Base-by-base conservation (phyloP, 2,329 filamentous ascomycete genomes). In the Scedosporium dehoogii region DNA sequence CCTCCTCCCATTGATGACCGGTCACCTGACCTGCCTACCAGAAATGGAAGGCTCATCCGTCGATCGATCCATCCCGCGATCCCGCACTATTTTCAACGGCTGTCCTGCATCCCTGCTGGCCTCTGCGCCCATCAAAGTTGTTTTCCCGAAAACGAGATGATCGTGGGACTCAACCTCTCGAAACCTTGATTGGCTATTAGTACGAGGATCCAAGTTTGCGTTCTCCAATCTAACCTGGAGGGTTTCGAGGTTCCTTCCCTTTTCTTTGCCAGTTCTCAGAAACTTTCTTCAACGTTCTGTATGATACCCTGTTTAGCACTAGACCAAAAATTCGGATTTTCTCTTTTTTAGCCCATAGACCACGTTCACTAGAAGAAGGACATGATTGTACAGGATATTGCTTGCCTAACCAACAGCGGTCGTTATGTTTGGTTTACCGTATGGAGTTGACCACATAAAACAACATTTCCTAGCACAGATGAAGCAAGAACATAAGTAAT, bases 221-320 rank as follows among this genome's bases (percentile, higher is more conserved):
- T 48, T 48, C 44, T 7, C 44, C n/a, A 21, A 21, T 48, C 16
- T 10, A 48, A 5, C 14, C 18, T 9, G 44, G 18, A 14, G 16
- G 7, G 3, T 53, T 10, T 55, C 51, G 51, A 55, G 51, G 51
- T 5, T 33, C 55, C 25, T 58, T 58, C 16, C n/a, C 18, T 4
- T 25, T 25, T 58, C 55, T 58, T 33, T 23, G n/a, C 14, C 16
- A 25, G 55, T 58, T 33, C 12, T 27, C 23, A 29, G 23, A 9
- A 18, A 55, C 51, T 23, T 18, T 55, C 51, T 27, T 55, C 51
- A 2, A 55, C 23, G 12, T 55, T 27, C 51, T 55, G 51, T 55
- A 55, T 55, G 55, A 58, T 58, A 58, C 55, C 55, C 55, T 58
- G 23, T 41, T 41, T 41, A 58, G 55, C 55, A 58, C 55, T 58